Percentiles rank a stretch among this genome's conserved stretches.
Evolutionary conservation across 2,329 filamentous ascomycete genomes (phyloP).

Genomic region (Neopestalotiopsis sp.): DNA sequence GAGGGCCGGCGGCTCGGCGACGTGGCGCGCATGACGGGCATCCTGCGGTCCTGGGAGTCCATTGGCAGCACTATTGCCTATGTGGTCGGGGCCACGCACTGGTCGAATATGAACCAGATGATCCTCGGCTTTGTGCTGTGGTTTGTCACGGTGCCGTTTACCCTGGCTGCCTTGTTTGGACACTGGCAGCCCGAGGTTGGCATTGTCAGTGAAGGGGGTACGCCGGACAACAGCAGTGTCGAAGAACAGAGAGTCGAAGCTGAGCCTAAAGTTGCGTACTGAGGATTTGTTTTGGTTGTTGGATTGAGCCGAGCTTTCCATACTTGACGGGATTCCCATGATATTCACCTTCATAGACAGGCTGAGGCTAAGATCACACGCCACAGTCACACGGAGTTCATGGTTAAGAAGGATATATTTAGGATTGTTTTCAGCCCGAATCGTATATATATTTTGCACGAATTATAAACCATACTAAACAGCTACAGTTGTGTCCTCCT

Average conservation of each 20-base stretch:
- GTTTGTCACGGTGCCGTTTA: conserved; percentile 6
- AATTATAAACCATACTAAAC: too few relatives aligned
- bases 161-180: background rate
- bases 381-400: too few relatives aligned
- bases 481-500: too few relatives aligned
- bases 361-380: too few relatives aligned
- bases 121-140: conserved; percentile 11
- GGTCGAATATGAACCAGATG: conserved; percentile 14
- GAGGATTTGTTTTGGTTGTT: background rate
- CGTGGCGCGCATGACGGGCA: conserved; percentile 4
- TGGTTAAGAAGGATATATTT: too few relatives aligned
- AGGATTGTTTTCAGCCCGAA: too few relatives aligned
- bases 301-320: too few relatives aligned
- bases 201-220: background rate
- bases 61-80: conserved; percentile 6
- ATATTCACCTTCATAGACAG: too few relatives aligned
- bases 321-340: too few relatives aligned
- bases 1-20: background rate
- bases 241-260: conserved; percentile 7
- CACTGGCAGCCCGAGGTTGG: conserved; percentile 6
- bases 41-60: conserved; percentile 12
- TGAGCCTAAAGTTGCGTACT: background rate
- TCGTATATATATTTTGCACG: too few relatives aligned
- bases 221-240: background rate
- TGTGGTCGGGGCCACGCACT: conserved; percentile 11